phyloP scores from a whole-genome alignment of 208 protist genomes.

The Spironucleus salmonicida region DNA sequence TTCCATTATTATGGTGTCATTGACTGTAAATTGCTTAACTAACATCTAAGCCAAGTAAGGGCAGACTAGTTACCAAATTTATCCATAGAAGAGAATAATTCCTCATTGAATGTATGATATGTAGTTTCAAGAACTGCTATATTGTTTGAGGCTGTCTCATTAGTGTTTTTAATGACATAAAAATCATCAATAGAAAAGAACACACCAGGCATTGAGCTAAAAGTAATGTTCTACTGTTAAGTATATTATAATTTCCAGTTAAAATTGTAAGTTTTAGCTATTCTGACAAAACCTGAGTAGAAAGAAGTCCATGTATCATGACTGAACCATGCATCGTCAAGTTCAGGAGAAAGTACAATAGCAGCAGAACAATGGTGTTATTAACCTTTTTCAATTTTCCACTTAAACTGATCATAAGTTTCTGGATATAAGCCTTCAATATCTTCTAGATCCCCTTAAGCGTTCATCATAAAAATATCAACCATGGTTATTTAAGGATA shows the following conservation, averaged over 20 bases:
- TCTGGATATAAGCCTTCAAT: neutral
- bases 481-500: neutral
- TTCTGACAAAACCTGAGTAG: neutral
- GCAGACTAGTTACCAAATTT: neutral
- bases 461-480: neutral
- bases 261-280: neutral
- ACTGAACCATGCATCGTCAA: slow-evolving; percentile 7
- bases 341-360: neutral
- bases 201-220: neutral
- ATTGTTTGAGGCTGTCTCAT: neutral
- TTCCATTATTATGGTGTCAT: neutral
- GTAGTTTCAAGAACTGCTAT: slow-evolving; percentile 25
- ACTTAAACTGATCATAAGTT: too few species aligned
- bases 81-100: neutral
- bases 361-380: slow-evolving; percentile 3
- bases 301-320: slow-evolving; percentile 27
- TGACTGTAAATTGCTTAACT: neutral
- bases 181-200: slow-evolving; percentile 26
- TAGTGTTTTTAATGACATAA: neutral
- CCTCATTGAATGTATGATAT: slow-evolving; percentile 26
- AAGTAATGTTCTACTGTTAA: slow-evolving; percentile 4
- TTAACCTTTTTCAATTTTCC: slow-evolving; percentile 14
- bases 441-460: slow-evolving; percentile 5
- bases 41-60: slow-evolving; percentile 8
- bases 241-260: neutral